Conservation (phyloP, 805 yeast genomes). For the Teunomyces pallodes region DNA sequence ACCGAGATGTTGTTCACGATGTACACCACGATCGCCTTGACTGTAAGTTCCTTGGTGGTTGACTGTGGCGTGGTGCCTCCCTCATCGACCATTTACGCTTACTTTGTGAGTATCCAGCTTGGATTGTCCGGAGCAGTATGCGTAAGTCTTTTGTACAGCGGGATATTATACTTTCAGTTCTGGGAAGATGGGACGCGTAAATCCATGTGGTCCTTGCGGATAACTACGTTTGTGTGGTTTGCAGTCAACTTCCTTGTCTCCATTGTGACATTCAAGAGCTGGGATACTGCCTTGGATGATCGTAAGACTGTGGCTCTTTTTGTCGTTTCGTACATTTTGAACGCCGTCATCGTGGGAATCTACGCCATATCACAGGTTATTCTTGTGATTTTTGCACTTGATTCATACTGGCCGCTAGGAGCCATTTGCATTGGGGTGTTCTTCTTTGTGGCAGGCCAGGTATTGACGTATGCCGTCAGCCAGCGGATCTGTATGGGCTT, state of each 20-base stretch:
- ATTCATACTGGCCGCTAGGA: constrained; percentile 86
- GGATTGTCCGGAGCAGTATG: constrained; percentile 74
- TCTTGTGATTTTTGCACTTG: constrained; percentile 64
- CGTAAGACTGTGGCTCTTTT: constrained; percentile 66
- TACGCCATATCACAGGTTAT: constrained; percentile 69
- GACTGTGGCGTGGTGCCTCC: constrained; percentile 95
- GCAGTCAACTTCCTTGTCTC: constrained; percentile 64
- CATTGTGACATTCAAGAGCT: constrained; percentile 64
- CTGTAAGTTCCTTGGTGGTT: constrained; percentile 68
- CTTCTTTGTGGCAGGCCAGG: constrained; percentile 80
- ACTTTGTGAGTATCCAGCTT: constrained; percentile 78
- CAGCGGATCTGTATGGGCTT: constrained; percentile 62
- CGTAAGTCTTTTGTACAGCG: constrained; percentile 65
- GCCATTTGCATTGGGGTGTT: constrained; percentile 68
- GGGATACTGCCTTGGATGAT: constrained; percentile 52
- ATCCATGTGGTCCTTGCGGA: constrained; percentile 58
- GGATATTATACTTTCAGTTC: constrained; percentile 78
- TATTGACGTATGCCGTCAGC: constrained; percentile 70
- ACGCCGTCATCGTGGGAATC: constrained; percentile 59
- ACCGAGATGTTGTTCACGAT: constrained; percentile 78
- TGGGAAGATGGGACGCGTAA: constrained; percentile 90
- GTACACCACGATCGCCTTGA: constrained; percentile 55
- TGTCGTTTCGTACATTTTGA: constrained; percentile 65
- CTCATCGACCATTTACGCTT: constrained; percentile 68
- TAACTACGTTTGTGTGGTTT: constrained; percentile 56